These are phyloP conservation scores for Chlamydomonas sp. DNA, from an alignment of 139 green algal genomes.

Conservation along the genomic window DNA sequence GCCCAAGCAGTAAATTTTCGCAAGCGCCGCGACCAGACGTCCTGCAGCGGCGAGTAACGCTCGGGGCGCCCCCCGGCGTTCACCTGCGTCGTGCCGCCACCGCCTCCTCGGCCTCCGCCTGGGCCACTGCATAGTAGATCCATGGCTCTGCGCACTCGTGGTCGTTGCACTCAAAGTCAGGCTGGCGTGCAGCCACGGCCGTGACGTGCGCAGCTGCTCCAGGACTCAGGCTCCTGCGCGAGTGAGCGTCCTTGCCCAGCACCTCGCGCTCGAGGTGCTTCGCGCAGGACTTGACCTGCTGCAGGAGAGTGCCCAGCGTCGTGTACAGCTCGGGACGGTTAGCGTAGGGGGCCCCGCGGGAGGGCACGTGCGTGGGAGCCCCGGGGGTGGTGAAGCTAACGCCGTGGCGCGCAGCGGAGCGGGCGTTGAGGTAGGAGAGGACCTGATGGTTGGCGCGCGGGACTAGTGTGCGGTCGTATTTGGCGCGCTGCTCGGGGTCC, in stretches of 20 bases:
- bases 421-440: constrained; percentile 27
- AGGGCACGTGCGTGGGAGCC: background rate
- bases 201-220: no score
- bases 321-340: constrained; percentile 2
- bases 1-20: no score
- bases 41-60: no score
- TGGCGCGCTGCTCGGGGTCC: constrained; percentile 14
- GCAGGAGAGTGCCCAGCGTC: constrained; percentile 6
- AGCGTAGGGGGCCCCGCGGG: background rate
- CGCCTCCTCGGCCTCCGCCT: background rate
- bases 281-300: constrained; percentile 8
- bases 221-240: background rate
- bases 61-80: background rate
- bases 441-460: constrained; percentile 17
- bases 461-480: constrained; percentile 18
- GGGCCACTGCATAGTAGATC: constrained; percentile 19
- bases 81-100: background rate
- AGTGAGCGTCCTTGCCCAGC: background rate
- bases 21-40: no score
- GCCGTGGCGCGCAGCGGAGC: constrained; percentile 20
- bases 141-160: constrained; percentile 26
- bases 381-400: background rate
- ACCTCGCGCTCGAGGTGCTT: constrained; percentile 29
- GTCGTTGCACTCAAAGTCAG: background rate
- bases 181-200: no score